These are phyloP conservation scores for Gossypium sturtianum DNA, from an alignment of 345 rosid species.

Conservation along the genomic window DNA sequence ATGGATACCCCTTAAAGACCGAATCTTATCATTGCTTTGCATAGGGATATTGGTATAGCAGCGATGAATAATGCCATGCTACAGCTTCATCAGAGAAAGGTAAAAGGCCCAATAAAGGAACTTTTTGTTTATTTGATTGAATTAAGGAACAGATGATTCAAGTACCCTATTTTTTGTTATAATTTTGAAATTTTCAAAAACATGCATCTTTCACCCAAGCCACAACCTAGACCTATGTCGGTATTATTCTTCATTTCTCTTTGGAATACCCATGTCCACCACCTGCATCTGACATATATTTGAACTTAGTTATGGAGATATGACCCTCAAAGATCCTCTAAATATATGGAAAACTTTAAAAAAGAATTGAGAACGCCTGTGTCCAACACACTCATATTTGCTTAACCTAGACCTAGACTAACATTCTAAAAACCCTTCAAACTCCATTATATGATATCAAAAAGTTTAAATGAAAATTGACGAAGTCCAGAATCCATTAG, in stretches of 20 bases:
- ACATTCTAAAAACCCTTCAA: background rate
- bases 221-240: background rate
- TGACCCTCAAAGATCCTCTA: background rate
- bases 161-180: too few species aligned
- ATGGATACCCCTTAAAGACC: background rate
- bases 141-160: background rate
- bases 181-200: background rate
- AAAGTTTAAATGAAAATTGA: background rate
- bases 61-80: background rate
- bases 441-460: background rate
- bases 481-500: background rate
- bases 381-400: background rate
- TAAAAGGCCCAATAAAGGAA: background rate
- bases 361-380: background rate
- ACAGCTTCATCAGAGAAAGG: background rate
- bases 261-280: background rate
- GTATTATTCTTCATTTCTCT: background rate
- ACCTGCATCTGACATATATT: background rate
- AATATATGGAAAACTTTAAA: background rate
- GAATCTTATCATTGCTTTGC: background rate
- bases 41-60: background rate
- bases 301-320: background rate
- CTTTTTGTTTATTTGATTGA: background rate
- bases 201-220: background rate
- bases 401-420: background rate